phyloP scores from a whole-genome alignment of 2,329 filamentous ascomycete genomes.

The Talaromyces amestolkiae region DNA sequence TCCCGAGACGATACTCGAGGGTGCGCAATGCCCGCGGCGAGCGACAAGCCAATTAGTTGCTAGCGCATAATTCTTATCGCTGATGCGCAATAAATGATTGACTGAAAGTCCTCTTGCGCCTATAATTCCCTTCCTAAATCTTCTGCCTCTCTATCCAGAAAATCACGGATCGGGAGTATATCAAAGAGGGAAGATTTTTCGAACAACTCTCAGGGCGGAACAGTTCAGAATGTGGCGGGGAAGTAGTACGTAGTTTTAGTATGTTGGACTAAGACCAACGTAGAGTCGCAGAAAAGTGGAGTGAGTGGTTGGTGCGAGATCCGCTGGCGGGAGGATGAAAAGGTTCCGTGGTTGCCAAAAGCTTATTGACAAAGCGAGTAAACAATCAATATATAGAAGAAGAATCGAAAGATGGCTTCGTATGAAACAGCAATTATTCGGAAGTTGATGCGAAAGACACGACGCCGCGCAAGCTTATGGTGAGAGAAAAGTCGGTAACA shows the following conservation, averaged over 20 bases:
- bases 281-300: conserved; percentile 8
- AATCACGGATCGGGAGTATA: background rate
- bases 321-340: conserved; percentile 3
- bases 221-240: conserved; percentile 13
- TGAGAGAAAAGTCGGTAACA: conserved; percentile 3
- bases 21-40: conserved; percentile 38
- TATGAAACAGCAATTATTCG: background rate
- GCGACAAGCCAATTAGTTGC: conserved; percentile 24
- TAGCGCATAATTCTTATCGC: conserved; percentile 40
- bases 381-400: background rate
- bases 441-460: background rate
- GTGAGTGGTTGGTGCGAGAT: background rate
- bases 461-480: background rate
- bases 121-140: background rate
- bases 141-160: background rate
- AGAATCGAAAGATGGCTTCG: background rate
- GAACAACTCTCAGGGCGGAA: conserved; percentile 1
- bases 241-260: conserved; percentile 9
- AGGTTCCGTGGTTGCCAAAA: conserved; percentile 4
- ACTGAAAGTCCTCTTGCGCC: conserved; percentile 15
- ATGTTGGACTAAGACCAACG: conserved; percentile 6
- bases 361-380: background rate
- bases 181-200: conserved; percentile 3
- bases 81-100: conserved; percentile 17
- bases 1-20: conserved; percentile 33